Percentiles rank a stretch among this genome's conserved stretches.
Conservation (phyloP, 169 alveolate genomes). For the Plasmodium vivax region DNA sequence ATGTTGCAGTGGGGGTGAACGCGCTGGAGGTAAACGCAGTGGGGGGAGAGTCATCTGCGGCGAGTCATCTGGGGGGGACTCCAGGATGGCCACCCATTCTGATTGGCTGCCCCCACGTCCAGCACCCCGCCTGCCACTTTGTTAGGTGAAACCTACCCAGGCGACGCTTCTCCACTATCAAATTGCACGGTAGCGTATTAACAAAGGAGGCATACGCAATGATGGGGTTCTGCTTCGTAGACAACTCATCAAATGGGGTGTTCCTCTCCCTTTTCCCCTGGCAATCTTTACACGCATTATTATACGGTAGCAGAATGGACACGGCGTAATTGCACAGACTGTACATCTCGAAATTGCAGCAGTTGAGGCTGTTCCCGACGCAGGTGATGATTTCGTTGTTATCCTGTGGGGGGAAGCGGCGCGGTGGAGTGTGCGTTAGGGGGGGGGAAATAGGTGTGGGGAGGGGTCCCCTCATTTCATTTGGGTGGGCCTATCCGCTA, state of each 20-base stretch:
- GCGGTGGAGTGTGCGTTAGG: too few species aligned
- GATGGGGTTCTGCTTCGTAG: slow-evolving; percentile 25
- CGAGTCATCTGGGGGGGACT: not conserved
- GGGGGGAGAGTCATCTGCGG: not conserved
- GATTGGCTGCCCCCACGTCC: not conserved
- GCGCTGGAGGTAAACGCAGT: not conserved
- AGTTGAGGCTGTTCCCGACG: slow-evolving; percentile 77
- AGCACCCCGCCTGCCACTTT: not conserved
- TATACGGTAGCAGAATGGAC: slow-evolving; percentile 39
- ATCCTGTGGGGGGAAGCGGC: slow-evolving; percentile 38
- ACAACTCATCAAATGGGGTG: slow-evolving; percentile 27
- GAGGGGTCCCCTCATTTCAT: not conserved
- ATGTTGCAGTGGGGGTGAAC: not conserved
- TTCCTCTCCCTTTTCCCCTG: slow-evolving; percentile 53
- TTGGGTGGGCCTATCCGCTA: not conserved
- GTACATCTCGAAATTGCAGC: slow-evolving; percentile 76
- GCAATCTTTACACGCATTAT: slow-evolving; percentile 38
- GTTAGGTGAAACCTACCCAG: not conserved
- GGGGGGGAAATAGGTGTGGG: not conserved
- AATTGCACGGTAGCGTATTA: slow-evolving; percentile 44
- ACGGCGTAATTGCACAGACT: slow-evolving; percentile 63
- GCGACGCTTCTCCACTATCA: slow-evolving; percentile 23
- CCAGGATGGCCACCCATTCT: not conserved
- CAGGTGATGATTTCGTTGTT: slow-evolving; percentile 77
- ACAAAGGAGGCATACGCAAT: slow-evolving; percentile 46